Percentiles rank a stretch among this genome's conserved stretches.
These are phyloP conservation scores for Penicillium ochrochloron DNA, from an alignment of 495 filamentous ascomycete species.

Conservation along the genomic window DNA sequence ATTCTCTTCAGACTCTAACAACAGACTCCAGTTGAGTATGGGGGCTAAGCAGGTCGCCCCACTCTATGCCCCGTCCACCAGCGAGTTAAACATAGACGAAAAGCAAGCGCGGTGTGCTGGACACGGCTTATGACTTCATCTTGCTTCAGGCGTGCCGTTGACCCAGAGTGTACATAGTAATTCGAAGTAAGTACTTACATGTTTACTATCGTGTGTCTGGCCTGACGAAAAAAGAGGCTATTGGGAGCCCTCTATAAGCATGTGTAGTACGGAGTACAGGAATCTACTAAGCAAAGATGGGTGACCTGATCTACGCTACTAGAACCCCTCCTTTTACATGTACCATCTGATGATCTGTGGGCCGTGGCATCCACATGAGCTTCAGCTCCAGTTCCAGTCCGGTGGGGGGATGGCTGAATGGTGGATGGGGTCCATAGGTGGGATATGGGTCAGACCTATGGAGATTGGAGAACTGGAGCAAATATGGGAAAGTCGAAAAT, in stretches of 20 bases:
- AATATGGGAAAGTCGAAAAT: not conserved
- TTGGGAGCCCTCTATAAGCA: not conserved
- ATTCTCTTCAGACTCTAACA: too few relatives aligned
- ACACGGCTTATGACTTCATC: not conserved
- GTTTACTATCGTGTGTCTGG: not conserved
- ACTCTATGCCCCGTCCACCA: not conserved
- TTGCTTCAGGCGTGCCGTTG: not conserved
- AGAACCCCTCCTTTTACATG: not conserved
- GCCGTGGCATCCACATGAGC: conserved; percentile 14
- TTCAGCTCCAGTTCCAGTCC: not conserved
- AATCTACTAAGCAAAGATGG: not conserved
- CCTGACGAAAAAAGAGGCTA: not conserved
- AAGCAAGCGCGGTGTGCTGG: conserved; percentile 1
- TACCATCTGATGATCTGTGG: not conserved
- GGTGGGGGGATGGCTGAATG: too few relatives aligned
- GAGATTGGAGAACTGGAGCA: not conserved
- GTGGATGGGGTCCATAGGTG: not conserved
- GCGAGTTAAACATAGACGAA: not conserved
- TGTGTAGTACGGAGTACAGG: not conserved
- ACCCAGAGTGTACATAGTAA: not conserved
- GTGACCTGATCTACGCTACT: too few relatives aligned
- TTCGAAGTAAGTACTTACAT: not conserved
- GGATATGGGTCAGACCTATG: too few relatives aligned
- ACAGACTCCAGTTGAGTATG: not conserved
- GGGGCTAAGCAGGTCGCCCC: not conserved